These are phyloP conservation scores for Boletus subparvulus DNA, from an alignment of 768 basidiomycete genomes.

Conservation along the genomic window DNA sequence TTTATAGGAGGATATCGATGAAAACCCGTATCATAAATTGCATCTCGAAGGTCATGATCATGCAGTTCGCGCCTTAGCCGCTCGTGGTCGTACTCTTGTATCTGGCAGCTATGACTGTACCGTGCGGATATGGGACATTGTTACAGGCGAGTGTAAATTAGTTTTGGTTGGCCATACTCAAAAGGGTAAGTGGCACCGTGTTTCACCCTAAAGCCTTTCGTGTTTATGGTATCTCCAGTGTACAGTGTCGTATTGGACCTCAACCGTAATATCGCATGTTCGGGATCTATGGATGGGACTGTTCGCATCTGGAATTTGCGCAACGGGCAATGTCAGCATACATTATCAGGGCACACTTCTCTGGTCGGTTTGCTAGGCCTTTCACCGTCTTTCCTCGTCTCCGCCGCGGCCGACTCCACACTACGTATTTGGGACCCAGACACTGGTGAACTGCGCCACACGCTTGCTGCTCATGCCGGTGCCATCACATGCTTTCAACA, in stretches of 20 bases:
- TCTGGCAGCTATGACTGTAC: conserved; percentile 96
- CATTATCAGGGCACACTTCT: conserved; percentile 88
- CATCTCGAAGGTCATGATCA: conserved; percentile 87
- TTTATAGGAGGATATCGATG: conserved; percentile 57
- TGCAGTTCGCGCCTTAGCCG: conserved; percentile 90
- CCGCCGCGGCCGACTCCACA: conserved; percentile 95
- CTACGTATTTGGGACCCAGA: conserved; percentile 93
- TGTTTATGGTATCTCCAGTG: conserved; percentile 47
- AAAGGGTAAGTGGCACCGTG: conserved; percentile 59
- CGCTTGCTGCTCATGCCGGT: conserved; percentile 87
- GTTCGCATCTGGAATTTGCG: conserved; percentile 92
- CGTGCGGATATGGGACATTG: conserved; percentile 93
- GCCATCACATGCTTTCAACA: conserved; percentile 99
- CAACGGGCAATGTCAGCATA: conserved; percentile 77
- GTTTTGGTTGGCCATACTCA: conserved; percentile 85
- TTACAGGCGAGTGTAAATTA: conserved; percentile 78
- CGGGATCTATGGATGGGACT: conserved; percentile 97
- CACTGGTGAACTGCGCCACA: conserved; percentile 74
- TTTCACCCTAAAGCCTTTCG: not conserved
- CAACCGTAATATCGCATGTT: conserved; percentile 84
- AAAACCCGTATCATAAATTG: conserved; percentile 88
- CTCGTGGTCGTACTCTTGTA: conserved; percentile 84
- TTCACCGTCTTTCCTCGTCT: conserved; percentile 88
- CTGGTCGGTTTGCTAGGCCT: conserved; percentile 91
- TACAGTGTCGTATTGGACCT: conserved; percentile 94